These are phyloP conservation scores for Boletellus deceptivus DNA, from an alignment of 1,284 basidiomycete species.

Conservation along the genomic window DNA sequence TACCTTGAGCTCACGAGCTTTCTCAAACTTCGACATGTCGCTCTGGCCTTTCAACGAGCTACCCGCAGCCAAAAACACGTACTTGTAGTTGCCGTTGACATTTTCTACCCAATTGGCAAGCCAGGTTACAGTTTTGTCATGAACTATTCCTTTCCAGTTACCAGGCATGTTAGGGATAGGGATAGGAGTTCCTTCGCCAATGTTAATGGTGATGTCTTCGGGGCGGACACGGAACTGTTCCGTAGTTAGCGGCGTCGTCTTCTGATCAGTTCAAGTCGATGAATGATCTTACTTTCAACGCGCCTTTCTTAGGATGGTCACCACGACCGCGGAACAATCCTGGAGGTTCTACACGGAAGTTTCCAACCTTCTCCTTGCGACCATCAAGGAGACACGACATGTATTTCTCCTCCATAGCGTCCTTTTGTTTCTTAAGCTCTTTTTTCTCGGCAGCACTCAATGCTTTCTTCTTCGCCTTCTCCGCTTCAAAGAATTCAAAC, in stretches of 20 bases:
- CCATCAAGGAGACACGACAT: constrained; percentile 88
- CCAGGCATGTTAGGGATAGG: constrained; percentile 88
- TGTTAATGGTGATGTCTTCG: constrained; percentile 94
- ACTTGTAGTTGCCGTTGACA: constrained; percentile 89
- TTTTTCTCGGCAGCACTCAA: constrained; percentile 88
- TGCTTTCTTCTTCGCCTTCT: constrained; percentile 91
- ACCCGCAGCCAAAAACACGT: constrained; percentile 93
- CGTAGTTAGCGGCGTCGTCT: constrained; percentile 8
- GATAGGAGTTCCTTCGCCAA: constrained; percentile 69
- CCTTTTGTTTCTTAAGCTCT: constrained; percentile 81
- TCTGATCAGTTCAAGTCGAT: neutral
- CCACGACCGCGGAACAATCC: constrained; percentile 97
- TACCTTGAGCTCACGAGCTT: constrained; percentile 92
- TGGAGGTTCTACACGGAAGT: constrained; percentile 98
- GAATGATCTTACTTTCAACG: constrained; percentile 73
- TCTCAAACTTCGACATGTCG: constrained; percentile 95
- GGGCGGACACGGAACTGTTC: constrained; percentile 79
- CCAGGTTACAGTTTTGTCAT: constrained; percentile 97
- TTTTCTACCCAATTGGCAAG: constrained; percentile 97
- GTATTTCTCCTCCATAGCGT: constrained; percentile 83
- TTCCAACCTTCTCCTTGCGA: constrained; percentile 96
- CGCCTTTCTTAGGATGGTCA: constrained; percentile 97
- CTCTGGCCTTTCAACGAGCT: constrained; percentile 95
- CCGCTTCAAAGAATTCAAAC: constrained; percentile 89
- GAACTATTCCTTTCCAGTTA: constrained; percentile 81